A percentile compares a stretch with the other conserved stretches of the same genome.
Evolutionary conservation across 2,329 filamentous ascomycete species (phyloP).

Genomic region (Teratosphaeria zuluensis): DNA sequence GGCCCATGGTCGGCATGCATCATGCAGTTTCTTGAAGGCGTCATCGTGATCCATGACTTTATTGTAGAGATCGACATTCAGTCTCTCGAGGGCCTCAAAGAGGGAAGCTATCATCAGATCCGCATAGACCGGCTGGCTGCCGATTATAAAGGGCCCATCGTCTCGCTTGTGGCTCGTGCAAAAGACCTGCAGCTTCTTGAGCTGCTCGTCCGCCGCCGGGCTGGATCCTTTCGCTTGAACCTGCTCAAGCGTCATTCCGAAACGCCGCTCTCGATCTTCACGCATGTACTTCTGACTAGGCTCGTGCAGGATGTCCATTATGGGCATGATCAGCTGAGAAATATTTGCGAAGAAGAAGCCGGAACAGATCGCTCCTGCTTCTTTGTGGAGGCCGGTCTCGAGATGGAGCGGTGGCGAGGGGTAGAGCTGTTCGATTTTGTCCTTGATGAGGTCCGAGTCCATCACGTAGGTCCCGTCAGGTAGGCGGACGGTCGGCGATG

Average conservation of each 20-base stretch:
- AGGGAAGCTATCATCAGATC: conserved; percentile 16
- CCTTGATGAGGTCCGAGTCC: conserved; percentile 15
- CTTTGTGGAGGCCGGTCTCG: conserved; percentile 10
- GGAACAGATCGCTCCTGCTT: conserved; percentile 3
- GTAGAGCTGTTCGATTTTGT: conserved; percentile 10
- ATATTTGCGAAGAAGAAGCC: conserved; percentile 11
- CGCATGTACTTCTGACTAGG: conserved; percentile 4
- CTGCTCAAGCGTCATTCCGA: conserved; percentile 14
- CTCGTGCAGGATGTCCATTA: conserved; percentile 15
- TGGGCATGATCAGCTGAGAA: conserved; percentile 9
- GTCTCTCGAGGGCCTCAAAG: conserved; percentile 12
- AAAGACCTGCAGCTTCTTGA: conserved; percentile 13
- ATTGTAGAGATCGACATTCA: conserved; percentile 11
- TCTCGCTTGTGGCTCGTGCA: conserved; percentile 13
- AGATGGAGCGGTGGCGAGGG: conserved; percentile 13
- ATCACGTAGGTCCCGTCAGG: conserved; percentile 11
- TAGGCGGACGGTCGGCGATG: conserved; percentile 10
- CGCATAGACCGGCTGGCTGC: conserved; percentile 14
- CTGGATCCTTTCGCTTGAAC: conserved; percentile 23
- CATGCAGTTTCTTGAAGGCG: conserved; percentile 27
- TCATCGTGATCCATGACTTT: conserved; percentile 23
- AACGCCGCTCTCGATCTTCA: conserved; percentile 5
- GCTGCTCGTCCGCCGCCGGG: conserved; percentile 3
- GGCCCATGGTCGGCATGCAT: conserved; percentile 6
- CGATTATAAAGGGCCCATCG: conserved; percentile 16